Conservation (phyloP, 331 rosid genomes). For the Acacia pycnantha region DNA sequence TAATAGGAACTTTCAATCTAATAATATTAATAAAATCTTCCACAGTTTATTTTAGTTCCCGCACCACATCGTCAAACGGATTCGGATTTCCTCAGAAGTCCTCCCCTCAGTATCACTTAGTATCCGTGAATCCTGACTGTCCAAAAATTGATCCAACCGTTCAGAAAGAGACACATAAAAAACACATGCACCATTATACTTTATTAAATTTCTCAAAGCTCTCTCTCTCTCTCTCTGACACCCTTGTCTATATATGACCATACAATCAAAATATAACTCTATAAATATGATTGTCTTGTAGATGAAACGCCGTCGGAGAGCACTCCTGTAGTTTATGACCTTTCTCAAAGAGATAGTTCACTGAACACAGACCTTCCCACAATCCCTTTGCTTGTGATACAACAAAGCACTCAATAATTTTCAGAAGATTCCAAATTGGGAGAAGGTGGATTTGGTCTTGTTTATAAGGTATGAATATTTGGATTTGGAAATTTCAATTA, state of each 20-base stretch:
- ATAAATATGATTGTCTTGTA: conserved; percentile 17
- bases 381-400: neutral
- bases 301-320: neutral
- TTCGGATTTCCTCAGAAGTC: no score
- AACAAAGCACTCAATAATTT: conserved; percentile 24
- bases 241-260: neutral
- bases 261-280: neutral
- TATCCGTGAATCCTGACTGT: no score
- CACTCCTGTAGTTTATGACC: neutral
- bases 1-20: no score
- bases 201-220: no score
- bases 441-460: conserved; percentile 45
- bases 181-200: neutral
- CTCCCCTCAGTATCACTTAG: no score
- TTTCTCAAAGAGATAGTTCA: conserved; percentile 6
- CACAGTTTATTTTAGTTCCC: neutral
- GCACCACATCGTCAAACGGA: neutral
- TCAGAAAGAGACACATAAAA: no score
- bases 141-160: no score
- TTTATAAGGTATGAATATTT: conserved; percentile 30
- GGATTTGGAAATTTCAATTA: no score
- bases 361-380: conserved; percentile 6
- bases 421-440: conserved; percentile 35
- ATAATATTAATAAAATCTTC: no score
- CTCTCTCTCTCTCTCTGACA: neutral